Evolutionary conservation across 164 flowering plant species (phyloP), one percentile per base, ranked within the genome.

Genomic region (Litsea cubeba): DNA sequence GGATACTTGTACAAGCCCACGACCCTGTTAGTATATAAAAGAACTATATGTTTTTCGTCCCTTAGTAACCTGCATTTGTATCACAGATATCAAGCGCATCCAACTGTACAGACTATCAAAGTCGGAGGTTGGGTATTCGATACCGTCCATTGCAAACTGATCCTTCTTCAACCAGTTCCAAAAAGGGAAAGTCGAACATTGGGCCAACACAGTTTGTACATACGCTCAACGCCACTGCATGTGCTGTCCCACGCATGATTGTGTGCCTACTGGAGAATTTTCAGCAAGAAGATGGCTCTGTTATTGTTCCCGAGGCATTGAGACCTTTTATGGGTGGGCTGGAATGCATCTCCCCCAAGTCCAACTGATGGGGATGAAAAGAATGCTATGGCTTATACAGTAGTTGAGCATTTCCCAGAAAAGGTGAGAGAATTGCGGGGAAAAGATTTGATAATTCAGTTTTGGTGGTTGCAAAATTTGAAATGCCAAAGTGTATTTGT

Each of bases 51-150:
- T 30, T 30, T 30, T 30, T 30, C 35, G 4, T 30, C 35, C 35
- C 35, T 30, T 30, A 30, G 35, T 30, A 30, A 30, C 35, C 58
- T 51, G 14, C 46, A 40, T 35, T 32, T 40, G 65, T 62, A 63
- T 65, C 24, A 75, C 89, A 95, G 99, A 93, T 95, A 81, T 93
- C 97, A 51, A 95, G 99, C 82, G 99, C 99, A 49, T 95, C 99
- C 72, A 93, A 95, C 76, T 95, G 97, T 75, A 93, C 92, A 51
- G 99, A 95, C 85, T 93, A 95, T 72, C 97, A 95, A 84, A 95
- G 97, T 78, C 88, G 99, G 14, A 83, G 99, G n/a, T 74, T 95
- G 26, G 97, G 97, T 46, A 90, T 95, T 22, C 83, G 99, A 0
- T 95, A 79, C 72, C 97, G 97, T 22, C 96, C 82, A 68, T 76